Conservation (phyloP, 768 basidiomycete genomes). For the Gyrodon lividus region DNA sequence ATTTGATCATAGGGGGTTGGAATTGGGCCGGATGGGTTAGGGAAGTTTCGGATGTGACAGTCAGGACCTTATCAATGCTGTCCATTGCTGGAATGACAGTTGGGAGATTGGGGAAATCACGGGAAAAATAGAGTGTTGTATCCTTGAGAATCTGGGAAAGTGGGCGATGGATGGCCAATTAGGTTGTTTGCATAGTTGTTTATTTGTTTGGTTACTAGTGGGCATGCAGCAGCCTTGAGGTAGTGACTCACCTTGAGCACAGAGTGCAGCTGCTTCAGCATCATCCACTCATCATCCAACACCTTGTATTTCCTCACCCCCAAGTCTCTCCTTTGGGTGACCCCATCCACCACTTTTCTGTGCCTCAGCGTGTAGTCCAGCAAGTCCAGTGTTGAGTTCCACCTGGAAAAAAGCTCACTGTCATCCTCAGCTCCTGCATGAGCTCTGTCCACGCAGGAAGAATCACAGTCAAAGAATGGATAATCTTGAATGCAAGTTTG, state of each 20-base stretch:
- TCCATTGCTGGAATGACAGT: constrained; percentile 35
- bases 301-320: constrained; percentile 14
- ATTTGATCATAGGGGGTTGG: too few relatives aligned
- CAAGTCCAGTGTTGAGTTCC: background rate
- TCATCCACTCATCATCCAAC: constrained; percentile 18
- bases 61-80: constrained; percentile 22
- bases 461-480: too few relatives aligned
- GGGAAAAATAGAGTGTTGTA: constrained; percentile 26
- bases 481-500: background rate
- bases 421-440: too few relatives aligned
- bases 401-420: background rate
- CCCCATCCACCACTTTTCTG: background rate
- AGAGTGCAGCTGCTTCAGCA: constrained; percentile 19
- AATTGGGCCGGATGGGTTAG: too few relatives aligned
- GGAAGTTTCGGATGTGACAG: too few relatives aligned
- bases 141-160: constrained; percentile 18
- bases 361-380: background rate
- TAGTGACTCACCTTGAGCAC: constrained; percentile 12
- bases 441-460: too few relatives aligned
- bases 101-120: constrained; percentile 17
- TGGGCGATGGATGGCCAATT: background rate
- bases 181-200: background rate
- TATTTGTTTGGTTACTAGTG: background rate
- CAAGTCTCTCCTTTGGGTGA: constrained; percentile 1
- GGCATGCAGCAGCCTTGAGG: background rate